Conservation (phyloP, 495 filamentous ascomycete species). For the Sporormia fimetaria region DNA sequence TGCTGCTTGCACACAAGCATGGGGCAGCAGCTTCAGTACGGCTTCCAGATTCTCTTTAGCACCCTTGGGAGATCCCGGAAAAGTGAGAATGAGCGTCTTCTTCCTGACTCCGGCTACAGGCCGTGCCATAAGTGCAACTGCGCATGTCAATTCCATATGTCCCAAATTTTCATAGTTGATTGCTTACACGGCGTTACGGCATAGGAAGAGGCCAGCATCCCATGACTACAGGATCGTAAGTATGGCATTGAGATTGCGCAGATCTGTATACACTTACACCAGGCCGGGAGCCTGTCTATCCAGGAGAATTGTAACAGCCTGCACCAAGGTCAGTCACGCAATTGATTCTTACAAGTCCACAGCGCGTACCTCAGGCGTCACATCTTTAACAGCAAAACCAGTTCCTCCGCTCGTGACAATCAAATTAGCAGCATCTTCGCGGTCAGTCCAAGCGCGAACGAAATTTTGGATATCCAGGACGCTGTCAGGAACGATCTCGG, state of each 20-base stretch:
- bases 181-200: conserved; percentile 77
- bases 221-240: conserved; percentile 51
- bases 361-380: conserved; percentile 67
- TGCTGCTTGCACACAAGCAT: conserved; percentile 83
- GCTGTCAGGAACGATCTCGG: conserved; percentile 73
- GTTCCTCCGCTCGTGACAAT: conserved; percentile 87
- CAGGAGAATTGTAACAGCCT: conserved; percentile 72
- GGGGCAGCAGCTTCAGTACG: conserved; percentile 78
- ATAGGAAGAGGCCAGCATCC: conserved; percentile 80
- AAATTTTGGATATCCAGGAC: conserved; percentile 59
- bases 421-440: conserved; percentile 51
- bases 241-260: neutral
- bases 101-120: conserved; percentile 84
- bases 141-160: conserved; percentile 13
- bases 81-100: conserved; percentile 72
- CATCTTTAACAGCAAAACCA: conserved; percentile 80
- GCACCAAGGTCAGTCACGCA: conserved; percentile 4
- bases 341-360: neutral
- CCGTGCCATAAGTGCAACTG: conserved; percentile 95
- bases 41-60: conserved; percentile 90
- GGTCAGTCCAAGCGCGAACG: conserved; percentile 59
- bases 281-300: conserved; percentile 82
- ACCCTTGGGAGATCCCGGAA: conserved; percentile 95
- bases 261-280: conserved; percentile 47
- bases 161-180: neutral